Evolutionary conservation across 2,329 filamentous ascomycete genomes (phyloP), one percentile per base, ranked within the genome.

Genomic region (Emydomyces testavorans): DNA sequence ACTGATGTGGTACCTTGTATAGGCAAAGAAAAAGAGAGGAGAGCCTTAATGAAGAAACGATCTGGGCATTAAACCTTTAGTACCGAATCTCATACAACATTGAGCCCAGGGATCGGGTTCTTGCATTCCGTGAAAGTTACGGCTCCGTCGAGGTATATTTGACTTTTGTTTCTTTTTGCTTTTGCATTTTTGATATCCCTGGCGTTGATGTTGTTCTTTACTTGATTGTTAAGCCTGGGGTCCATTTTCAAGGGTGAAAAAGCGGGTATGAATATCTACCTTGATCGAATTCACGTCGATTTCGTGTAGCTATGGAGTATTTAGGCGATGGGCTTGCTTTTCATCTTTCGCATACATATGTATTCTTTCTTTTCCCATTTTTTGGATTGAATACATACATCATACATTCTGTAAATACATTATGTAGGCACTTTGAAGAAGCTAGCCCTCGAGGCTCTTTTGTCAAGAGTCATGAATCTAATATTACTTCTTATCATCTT

Each of bases 11-110:
- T 4, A 7, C 21, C 20, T 5, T 23, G 34, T 50, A 60, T 56
- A 84, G 82, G 68, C 54, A 84, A 82, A 68, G 82, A 85, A 58
- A 77, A 78, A 66, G 70, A 77, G 61, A 74, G 82, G 58, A 76
- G 79, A 67, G 77, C 77, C 57, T 58, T 80, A 58, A 84, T 85
- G 79, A 74, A 73, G 56, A 68, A 80, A 65, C 71, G 82, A 58
- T 82, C 78, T 1, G 62, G 64, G 46, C 50, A 56, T 47, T 54
- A 49, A 50, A 6, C n/a, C 7, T 29, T 15, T 7, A 39, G 15
- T 37, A 21, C 3, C 40, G 13, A 7, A 20, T 11, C n/a, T 31
- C 11, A 11, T n/a, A n/a, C 8, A n/a, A 31, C 8, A n/a, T 31
- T n/a, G n/a, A n/a, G 4, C 29, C 8, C 29, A 31, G 10, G n/a